Base-by-base conservation (phyloP, 2,329 filamentous ascomycete genomes). In the Diaporthe velutina region DNA sequence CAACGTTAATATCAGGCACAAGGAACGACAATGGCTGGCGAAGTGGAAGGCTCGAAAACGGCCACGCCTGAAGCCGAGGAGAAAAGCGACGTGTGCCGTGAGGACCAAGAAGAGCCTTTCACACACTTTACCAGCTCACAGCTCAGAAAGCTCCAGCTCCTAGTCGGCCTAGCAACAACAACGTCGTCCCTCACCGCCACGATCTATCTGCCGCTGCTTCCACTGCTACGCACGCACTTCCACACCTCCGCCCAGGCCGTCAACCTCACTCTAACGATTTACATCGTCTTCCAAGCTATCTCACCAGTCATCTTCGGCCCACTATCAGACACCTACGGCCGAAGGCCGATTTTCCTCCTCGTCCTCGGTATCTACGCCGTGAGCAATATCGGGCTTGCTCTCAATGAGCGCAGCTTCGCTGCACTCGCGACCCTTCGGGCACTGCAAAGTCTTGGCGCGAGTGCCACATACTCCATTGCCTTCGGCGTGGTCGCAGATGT, bases 401-500 rank as follows among this genome's bases (percentile, higher is more conserved):
- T 90, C 22, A 89, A 76, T 71, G 54, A 90, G 76, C 83, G 85
- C 25, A 84, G 86, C 77, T 90, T 89, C 76, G 83, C 84, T 0
- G 87, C 88, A 0, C 81, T 93, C 19, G 79, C 92, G 25, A 83
- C 91, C 2, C 81, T 93, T 4, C 86, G 91, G 0, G 88, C 88
- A 80, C 73, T 92, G 3, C 91, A 93, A 78, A 90, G 89, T 33
- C 84, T 87, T 2, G 90, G 91, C 0, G 92, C 89, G 77, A 91
- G 88, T 76, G 90, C 90, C 0, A 92, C 92, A 0, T 85, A 94
- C 13, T 90, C 93, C 0, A 85, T 95, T 1, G 91, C 89, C 0
- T 92, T 89, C 76, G 93, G 90, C 0, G 89, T 94, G 3, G 88
- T 94, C 8, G 91, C 91, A 0, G 93, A 95, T 78, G 87, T 94